Conservation (phyloP, 495 filamentous ascomycete species). For the Podospora pseudoanserina region DNA sequence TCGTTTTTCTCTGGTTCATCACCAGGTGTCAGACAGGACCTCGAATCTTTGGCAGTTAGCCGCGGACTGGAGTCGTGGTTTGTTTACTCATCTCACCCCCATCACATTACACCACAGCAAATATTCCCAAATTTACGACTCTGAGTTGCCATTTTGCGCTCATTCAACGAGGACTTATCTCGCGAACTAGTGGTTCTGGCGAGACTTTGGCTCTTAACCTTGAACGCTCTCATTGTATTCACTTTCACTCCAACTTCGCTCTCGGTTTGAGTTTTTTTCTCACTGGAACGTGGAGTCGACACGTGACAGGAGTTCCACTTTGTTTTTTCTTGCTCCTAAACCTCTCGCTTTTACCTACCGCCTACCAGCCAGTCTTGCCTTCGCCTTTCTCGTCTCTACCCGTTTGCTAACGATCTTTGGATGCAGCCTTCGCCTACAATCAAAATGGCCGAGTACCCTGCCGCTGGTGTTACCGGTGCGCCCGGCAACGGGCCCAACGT, state of each 20-base stretch:
- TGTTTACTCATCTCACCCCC: not conserved
- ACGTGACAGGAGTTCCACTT: conserved; percentile 6
- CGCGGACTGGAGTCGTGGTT: not conserved
- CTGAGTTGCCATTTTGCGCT: not conserved
- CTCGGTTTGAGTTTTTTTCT: not conserved
- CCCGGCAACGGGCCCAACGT: conserved; percentile 25
- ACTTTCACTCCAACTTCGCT: not conserved
- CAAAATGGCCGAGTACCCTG: conserved; percentile 30
- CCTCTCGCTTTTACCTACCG: not conserved
- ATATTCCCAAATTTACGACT: not conserved
- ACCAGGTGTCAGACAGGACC: not conserved
- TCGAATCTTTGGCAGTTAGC: not conserved
- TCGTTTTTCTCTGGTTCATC: not conserved
- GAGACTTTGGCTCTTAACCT: not conserved
- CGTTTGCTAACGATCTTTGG: not conserved
- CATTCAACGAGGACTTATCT: not conserved
- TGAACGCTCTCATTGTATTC: not conserved
- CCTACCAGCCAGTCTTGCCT: conserved; percentile 2
- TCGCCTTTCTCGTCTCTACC: conserved; percentile 4
- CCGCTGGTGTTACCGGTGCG: conserved; percentile 25
- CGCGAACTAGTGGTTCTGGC: not conserved
- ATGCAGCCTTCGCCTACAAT: not conserved
- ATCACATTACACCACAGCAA: not conserved
- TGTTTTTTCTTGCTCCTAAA: conserved; percentile 4
- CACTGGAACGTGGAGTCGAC: not conserved